These are phyloP conservation scores for Lathyrus oleraceus DNA, from an alignment of 306 rosid genomes.

Conservation along the genomic window DNA sequence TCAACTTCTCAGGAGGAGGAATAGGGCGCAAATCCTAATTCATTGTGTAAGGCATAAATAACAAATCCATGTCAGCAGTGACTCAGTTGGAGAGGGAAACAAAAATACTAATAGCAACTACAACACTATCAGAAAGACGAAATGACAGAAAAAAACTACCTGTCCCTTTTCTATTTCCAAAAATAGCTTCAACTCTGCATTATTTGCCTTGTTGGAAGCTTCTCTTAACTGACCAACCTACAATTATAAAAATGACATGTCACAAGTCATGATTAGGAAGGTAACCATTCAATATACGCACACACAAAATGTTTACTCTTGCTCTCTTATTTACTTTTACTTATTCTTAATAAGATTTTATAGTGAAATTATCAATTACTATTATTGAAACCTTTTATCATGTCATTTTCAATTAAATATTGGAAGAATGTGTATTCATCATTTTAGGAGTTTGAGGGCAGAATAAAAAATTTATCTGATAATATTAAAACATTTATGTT, in stretches of 20 bases:
- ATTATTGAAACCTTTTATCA: background rate
- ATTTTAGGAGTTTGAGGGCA: background rate
- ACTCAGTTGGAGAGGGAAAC: background rate
- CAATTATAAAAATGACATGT: conserved; percentile 16
- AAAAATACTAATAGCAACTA: background rate
- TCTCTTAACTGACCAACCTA: conserved; percentile 90
- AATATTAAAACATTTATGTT: background rate
- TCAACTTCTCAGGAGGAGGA: conserved; percentile 67
- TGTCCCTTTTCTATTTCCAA: conserved; percentile 74
- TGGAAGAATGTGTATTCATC: background rate
- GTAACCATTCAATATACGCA: background rate
- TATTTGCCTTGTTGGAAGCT: conserved; percentile 64
- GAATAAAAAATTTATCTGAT: background rate
- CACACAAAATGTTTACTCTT: background rate
- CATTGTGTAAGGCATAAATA: conserved; percentile 26
- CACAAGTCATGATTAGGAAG: background rate
- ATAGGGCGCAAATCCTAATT: conserved; percentile 71
- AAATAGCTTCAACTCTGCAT: conserved; percentile 75
- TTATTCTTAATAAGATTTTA: background rate
- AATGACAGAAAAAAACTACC: conserved; percentile 51
- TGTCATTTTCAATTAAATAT: background rate
- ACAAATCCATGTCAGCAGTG: conserved; percentile 22
- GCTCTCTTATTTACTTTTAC: background rate
- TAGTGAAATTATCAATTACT: background rate
- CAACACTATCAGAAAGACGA: conserved; percentile 30